Conservation (phyloP, 208 protist genomes). For the Leptomonas pyrrhocoris region DNA sequence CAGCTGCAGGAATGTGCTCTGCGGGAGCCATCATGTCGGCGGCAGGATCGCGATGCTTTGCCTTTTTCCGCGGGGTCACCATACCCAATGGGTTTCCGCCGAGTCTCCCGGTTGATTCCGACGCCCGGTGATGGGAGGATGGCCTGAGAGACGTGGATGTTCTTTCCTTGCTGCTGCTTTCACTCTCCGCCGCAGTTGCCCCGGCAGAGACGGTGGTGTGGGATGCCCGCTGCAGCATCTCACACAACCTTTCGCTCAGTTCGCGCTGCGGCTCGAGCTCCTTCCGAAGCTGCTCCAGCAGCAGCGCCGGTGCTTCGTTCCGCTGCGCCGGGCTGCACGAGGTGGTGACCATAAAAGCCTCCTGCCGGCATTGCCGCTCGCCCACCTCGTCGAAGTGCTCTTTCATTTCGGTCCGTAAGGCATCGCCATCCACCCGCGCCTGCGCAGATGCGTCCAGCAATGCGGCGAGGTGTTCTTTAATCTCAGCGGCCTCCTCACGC, state of each 20-base stretch:
- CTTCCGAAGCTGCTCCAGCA: not conserved
- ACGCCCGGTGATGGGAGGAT: too few species aligned
- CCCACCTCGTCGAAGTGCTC: slow-evolving; percentile 13
- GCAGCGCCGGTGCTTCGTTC: not conserved
- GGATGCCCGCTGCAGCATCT: not conserved
- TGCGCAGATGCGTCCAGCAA: slow-evolving; percentile 15
- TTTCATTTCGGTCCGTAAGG: slow-evolving; percentile 4
- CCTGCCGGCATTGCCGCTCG: slow-evolving; percentile 19
- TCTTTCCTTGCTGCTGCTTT: too few species aligned
- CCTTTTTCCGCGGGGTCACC: not conserved
- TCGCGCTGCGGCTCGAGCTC: slow-evolving; percentile 7
- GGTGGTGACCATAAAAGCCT: slow-evolving; percentile 11
- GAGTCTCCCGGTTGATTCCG: not conserved
- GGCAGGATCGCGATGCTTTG: not conserved
- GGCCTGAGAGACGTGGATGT: too few species aligned
- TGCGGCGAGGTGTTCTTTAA: slow-evolving; percentile 4
- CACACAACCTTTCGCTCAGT: not conserved
- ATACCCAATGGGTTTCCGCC: too few species aligned
- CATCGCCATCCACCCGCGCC: slow-evolving; percentile 11
- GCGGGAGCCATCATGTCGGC: not conserved
- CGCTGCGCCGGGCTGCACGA: not conserved
- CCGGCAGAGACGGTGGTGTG: not conserved
- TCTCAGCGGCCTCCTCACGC: slow-evolving; percentile 5
- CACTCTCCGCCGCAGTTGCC: too few species aligned
- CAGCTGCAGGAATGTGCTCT: not conserved